Evolutionary conservation across 1,284 basidiomycete genomes (phyloP).

Genomic region (Retiboletus flavoniger): DNA sequence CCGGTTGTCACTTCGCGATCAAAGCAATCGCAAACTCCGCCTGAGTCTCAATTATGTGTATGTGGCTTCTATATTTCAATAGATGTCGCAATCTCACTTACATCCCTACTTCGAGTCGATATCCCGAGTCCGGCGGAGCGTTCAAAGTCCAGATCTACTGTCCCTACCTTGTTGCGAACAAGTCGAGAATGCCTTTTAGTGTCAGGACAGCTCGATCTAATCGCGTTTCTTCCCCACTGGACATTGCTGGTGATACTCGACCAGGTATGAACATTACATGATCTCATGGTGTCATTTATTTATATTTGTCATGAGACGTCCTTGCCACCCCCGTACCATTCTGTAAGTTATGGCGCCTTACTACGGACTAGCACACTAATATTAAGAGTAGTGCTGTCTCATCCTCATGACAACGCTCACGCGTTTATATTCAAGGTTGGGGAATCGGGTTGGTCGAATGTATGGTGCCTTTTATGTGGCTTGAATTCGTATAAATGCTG

Average conservation of each 20-base stretch:
- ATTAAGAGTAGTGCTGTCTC: constrained; percentile 75
- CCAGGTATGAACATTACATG: constrained; percentile 42
- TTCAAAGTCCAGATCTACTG: constrained; percentile 97
- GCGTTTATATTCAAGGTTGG: constrained; percentile 83
- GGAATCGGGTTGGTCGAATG: constrained; percentile 92
- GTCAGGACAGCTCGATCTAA: constrained; percentile 70
- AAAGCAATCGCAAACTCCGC: constrained; percentile 75
- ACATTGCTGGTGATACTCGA: constrained; percentile 80
- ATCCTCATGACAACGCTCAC: constrained; percentile 79
- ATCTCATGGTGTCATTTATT: constrained; percentile 3
- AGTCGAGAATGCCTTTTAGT: constrained; percentile 85
- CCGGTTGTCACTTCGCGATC: constrained; percentile 72
- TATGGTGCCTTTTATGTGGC: constrained; percentile 29
- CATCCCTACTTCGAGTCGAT: constrained; percentile 51
- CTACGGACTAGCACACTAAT: constrained; percentile 38
- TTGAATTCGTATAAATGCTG: neutral
- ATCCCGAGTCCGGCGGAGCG: constrained; percentile 93
- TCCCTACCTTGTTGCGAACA: constrained; percentile 93
- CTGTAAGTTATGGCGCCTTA: constrained; percentile 51
- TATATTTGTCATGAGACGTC: constrained; percentile 44
- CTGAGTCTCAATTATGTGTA: constrained; percentile 89
- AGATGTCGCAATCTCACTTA: constrained; percentile 4
- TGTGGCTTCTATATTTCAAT: constrained; percentile 27
- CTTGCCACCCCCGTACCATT: constrained; percentile 67
- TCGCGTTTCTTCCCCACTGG: constrained; percentile 70